phyloP scores from a whole-genome alignment of 768 basidiomycete genomes.

The Podaxis sp. region DNA sequence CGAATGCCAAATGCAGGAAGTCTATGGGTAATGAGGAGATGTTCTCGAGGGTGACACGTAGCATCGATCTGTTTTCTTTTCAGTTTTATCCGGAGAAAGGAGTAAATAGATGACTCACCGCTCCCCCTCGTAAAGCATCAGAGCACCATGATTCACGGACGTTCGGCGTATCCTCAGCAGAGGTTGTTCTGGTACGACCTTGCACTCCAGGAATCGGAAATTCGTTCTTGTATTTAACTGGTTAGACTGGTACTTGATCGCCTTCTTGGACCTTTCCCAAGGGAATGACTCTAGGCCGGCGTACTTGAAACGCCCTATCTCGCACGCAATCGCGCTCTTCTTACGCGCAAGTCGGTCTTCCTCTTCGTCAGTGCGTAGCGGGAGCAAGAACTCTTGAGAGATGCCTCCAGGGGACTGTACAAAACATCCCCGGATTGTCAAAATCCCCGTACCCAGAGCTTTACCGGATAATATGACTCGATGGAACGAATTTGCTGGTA shows the following conservation, averaged over 20 bases:
- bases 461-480: conserved; percentile 66
- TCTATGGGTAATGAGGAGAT: conserved; percentile 78
- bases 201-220: conserved; percentile 68
- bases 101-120: conserved; percentile 42
- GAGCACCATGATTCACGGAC: conserved; percentile 87
- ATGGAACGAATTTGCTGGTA: conserved; percentile 76
- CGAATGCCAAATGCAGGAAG: conserved; percentile 81
- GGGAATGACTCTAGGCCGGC: conserved; percentile 67
- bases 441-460: conserved; percentile 57
- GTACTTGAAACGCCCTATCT: conserved; percentile 68
- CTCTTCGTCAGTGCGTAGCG: conserved; percentile 67
- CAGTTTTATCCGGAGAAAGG: conserved; percentile 7
- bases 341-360: conserved; percentile 54
- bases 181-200: conserved; percentile 85
- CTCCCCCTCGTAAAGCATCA: conserved; percentile 96
- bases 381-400: conserved; percentile 69
- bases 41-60: conserved; percentile 89
- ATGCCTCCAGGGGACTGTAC: conserved; percentile 74
- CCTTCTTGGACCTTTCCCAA: conserved; percentile 49
- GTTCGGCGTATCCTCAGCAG: conserved; percentile 80
- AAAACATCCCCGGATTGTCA: conserved; percentile 74
- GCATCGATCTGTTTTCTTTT: conserved; percentile 53
- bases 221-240: conserved; percentile 21
- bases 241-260: conserved; percentile 33
- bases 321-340: conserved; percentile 58